These are phyloP conservation scores for Darksidea phi DNA, from an alignment of 495 filamentous ascomycete genomes.

Conservation along the genomic window DNA sequence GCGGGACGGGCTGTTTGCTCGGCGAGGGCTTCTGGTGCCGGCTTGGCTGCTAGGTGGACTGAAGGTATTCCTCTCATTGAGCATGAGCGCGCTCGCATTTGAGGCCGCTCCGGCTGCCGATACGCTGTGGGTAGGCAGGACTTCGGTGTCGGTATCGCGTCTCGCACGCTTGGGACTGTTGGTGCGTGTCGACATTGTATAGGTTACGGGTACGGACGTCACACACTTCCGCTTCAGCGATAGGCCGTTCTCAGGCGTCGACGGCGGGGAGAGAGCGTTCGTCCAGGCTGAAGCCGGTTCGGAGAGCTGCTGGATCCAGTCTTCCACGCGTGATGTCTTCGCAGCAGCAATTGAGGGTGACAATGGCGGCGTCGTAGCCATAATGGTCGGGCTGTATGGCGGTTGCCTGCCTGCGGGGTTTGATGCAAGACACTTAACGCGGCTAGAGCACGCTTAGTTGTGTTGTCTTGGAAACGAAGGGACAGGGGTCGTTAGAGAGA, in stretches of 20 bases:
- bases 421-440: conserved; percentile 3
- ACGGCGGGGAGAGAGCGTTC: conserved; percentile 5
- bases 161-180: conserved; percentile 10
- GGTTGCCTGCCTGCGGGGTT: conserved; percentile 8
- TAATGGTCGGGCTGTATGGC: conserved; percentile 4
- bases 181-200: conserved; percentile 10
- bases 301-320: conserved; percentile 7
- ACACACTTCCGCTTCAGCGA: conserved; percentile 4
- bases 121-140: no score
- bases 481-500: neutral
- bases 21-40: no score
- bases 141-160: conserved; percentile 18
- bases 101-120: no score
- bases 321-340: conserved; percentile 6
- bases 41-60: no score
- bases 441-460: neutral
- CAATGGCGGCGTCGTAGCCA: conserved; percentile 12
- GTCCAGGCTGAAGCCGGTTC: neutral
- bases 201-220: neutral
- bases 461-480: neutral
- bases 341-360: conserved; percentile 6
- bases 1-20: no score
- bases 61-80: no score
- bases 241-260: no score
- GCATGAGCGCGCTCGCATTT: no score